Evolutionary conservation across 2,329 filamentous ascomycete species (phyloP).

Genomic region (Penicillium sp.): DNA sequence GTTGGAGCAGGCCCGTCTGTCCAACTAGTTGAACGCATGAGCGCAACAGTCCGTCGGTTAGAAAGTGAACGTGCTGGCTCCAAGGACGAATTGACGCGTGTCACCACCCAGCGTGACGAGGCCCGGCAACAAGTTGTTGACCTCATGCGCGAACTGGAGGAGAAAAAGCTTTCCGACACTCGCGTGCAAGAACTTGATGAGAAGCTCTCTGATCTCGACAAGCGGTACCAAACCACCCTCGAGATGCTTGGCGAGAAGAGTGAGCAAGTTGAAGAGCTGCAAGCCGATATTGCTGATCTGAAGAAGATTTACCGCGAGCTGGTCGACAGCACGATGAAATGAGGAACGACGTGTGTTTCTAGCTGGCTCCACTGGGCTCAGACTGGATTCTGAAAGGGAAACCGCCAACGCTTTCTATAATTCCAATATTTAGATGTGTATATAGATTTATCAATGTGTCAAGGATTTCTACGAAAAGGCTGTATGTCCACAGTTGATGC

Average conservation of each 20-base stretch:
- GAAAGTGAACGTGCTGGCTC: slow-evolving; percentile 88
- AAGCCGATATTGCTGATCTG: slow-evolving; percentile 82
- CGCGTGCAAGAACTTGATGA: slow-evolving; percentile 64
- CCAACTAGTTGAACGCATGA: slow-evolving; percentile 94
- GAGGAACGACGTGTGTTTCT: too few species aligned
- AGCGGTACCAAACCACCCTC: slow-evolving; percentile 82
- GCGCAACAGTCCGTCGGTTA: slow-evolving; percentile 81
- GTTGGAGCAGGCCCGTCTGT: slow-evolving; percentile 88
- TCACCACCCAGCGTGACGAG: slow-evolving; percentile 85
- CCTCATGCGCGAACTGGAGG: slow-evolving; percentile 82
- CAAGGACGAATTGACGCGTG: slow-evolving; percentile 77
- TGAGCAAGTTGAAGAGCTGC: slow-evolving; percentile 87
- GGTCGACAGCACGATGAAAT: slow-evolving; percentile 78
- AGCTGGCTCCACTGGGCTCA: not conserved
- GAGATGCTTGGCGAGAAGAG: slow-evolving; percentile 97
- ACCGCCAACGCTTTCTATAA: too few species aligned
- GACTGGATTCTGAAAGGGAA: not conserved
- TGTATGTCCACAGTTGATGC: too few species aligned
- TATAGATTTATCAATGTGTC: too few species aligned
- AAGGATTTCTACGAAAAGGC: too few species aligned
- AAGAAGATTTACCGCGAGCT: slow-evolving; percentile 96
- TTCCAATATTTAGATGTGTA: too few species aligned
- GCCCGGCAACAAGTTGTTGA: slow-evolving; percentile 86
- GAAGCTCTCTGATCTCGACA: slow-evolving; percentile 66
- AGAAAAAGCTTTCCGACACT: slow-evolving; percentile 59